Percentiles rank a stretch among this genome's conserved stretches.
Conservation (phyloP, 202 grass and related monocot genomes). For the Musa balbisiana region DNA sequence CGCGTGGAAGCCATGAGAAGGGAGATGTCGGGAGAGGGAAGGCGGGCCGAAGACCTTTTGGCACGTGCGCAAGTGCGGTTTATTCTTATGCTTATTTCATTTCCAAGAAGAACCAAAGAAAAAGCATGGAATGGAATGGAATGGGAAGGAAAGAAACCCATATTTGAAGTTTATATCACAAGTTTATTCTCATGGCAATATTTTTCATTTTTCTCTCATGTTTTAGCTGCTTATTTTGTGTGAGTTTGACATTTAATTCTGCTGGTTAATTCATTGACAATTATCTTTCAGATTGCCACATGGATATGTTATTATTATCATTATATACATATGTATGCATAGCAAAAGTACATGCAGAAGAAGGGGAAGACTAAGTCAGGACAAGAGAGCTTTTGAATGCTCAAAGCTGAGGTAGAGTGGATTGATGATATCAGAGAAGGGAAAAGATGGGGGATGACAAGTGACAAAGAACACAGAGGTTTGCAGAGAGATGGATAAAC, state of each 20-base stretch:
- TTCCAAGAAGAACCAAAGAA: slow-evolving; percentile 16
- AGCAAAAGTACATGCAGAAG: no score
- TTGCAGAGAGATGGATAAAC: background rate
- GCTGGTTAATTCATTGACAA: background rate
- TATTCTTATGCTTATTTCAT: slow-evolving; percentile 30
- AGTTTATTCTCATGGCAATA: background rate
- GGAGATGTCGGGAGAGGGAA: slow-evolving; percentile 14
- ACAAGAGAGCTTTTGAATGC: background rate
- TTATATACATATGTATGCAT: no score
- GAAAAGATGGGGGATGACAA: background rate
- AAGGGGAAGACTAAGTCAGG: no score
- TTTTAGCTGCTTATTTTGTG: background rate
- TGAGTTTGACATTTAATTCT: background rate
- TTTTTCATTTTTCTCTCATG: background rate
- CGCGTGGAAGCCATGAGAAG: slow-evolving; percentile 73
- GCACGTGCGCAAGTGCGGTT: slow-evolving; percentile 17
- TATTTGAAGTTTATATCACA: background rate
- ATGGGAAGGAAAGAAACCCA: background rate
- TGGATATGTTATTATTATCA: no score
- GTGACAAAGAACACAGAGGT: background rate
- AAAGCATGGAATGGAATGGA: slow-evolving; percentile 10
- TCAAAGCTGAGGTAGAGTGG: background rate
- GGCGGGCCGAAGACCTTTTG: slow-evolving; percentile 2
- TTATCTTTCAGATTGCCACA: no score
- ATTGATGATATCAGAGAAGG: background rate